Evolutionary conservation across 2,329 filamentous ascomycete species (phyloP), one percentile per base, ranked within the genome.

Genomic region (Colletotrichum simmondsii): DNA sequence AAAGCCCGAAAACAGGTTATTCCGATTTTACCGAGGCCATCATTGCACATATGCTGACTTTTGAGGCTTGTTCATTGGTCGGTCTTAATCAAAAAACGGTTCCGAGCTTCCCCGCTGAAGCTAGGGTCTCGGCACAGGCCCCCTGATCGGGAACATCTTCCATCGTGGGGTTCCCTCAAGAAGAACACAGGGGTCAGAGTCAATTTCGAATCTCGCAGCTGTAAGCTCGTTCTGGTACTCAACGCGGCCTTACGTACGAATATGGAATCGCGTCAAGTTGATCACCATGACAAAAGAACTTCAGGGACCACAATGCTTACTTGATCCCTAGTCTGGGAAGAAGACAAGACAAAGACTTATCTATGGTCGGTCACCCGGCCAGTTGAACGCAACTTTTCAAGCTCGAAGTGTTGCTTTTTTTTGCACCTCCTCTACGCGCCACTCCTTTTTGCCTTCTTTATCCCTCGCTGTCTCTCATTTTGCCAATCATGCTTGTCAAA

Each of bases 121-220:
- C 12, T 19, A 59, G 37, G 42, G 54, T n/a, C 26, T 59, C 35
- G 54, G 54, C 54, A 46, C 16, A 70, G n/a, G 54, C 32, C 42
- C n/a, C 70, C 66, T 60, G 30, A 69, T 65, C 58, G 26, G 70
- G 53, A 19, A 64, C 58, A 19, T 72, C 26, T 52, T 58, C 66
- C 70, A 59, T 49, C 16, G 26, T 35, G 12, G 6, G 3, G 26
- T 22, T 24, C 65, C 35, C 26, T 61, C n/a, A 22, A 60, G 10
- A n/a, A 28, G 30, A 59, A 64, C 35, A 6, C 42, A 65, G 26
- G 56, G 60, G 66, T 32, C n/a, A 28, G 49, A 11, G 16, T 35
- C 26, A 72, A 72, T 72, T 59, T 72, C 30, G 37, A 22, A 57
- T 57, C 61, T 57, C 35, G 70, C 49, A 65, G 53, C n/a, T 37